Conservation (phyloP, 1,139 yeast species). For the Kurtzmaniella quercitrusa region DNA sequence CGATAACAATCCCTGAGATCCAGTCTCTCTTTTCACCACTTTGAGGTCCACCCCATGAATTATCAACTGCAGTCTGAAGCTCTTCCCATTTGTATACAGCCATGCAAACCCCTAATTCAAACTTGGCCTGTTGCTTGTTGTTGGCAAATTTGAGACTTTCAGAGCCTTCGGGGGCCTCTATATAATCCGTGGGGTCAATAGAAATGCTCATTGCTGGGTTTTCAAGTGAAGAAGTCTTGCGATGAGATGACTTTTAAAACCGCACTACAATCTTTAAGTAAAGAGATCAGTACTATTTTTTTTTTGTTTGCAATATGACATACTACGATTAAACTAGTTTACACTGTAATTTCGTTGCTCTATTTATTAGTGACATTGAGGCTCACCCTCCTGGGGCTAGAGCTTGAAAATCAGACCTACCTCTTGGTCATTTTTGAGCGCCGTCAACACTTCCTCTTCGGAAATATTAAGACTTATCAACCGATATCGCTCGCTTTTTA, state of each 20-base stretch:
- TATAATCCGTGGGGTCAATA: slow-evolving; percentile 46
- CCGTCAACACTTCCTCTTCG: slow-evolving; percentile 63
- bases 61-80: slow-evolving; percentile 87
- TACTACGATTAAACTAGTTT: too few species aligned
- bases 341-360: too few species aligned
- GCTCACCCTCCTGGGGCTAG: background rate
- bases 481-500: slow-evolving; percentile 64
- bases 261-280: slow-evolving; percentile 3
- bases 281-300: background rate
- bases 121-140: slow-evolving; percentile 70
- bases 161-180: slow-evolving; percentile 37
- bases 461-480: slow-evolving; percentile 63
- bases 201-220: slow-evolving; percentile 16
- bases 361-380: too few species aligned
- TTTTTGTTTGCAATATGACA: too few species aligned
- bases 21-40: slow-evolving; percentile 92
- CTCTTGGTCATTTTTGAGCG: slow-evolving; percentile 52
- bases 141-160: slow-evolving; percentile 50
- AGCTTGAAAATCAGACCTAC: slow-evolving; percentile 12
- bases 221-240: background rate
- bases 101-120: slow-evolving; percentile 94
- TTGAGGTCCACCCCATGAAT: slow-evolving; percentile 93
- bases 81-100: slow-evolving; percentile 87
- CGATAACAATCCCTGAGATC: slow-evolving; percentile 82
- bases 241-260: background rate